Evolutionary conservation across 495 filamentous ascomycete genomes (phyloP), one percentile per base, ranked within the genome.

Genomic region (Hypoxylon intermedium): DNA sequence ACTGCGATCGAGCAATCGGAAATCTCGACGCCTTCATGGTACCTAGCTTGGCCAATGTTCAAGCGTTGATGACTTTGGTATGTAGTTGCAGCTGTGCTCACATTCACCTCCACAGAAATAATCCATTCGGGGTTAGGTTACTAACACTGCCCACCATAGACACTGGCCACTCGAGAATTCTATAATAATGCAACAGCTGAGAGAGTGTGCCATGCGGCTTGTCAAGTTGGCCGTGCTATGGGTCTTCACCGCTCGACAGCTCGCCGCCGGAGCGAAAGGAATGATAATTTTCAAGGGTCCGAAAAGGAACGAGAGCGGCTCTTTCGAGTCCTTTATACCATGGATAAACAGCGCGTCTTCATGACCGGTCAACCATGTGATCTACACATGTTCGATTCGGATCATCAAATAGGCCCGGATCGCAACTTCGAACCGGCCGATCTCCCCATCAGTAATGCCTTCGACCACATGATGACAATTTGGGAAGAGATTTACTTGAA

Each of bases 401-500:
- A 59, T 38, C 56, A 52, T 11, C 20, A 38, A 18, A 30, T 50
- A 19, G n/a, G n/a, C n/a, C n/a, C 16, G 20, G 2, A 26, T 0
- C 18, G 7, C 26, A 9, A 40, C 18, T 15, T n/a, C 9, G 1
- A n/a, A 43, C 7, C 24, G 28, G 15, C 34, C 9, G 48, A 53
- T 4, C 12, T 6, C 1, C 40, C 53, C 15, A 40, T 64, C 41
- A 58, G n/a, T 12, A 16, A 48, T 34, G 53, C n/a, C n/a, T n/a
- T n/a, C n/a, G 36, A 64, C 44, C 34, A 59, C 21, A 45, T 64
- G n/a, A 64, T 64, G 60, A 45, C 23, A 6, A 64, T 64, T 2
- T 64, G 60, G 60, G 60, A 64, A 13, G 60, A 64, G 19, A 43
- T 64, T 9, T 64, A 64, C 23, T 18, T 64, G 19, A 50, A 43